Base-by-base conservation (phyloP, 2,329 filamentous ascomycete genomes). In the Fusarium anthophilum region DNA sequence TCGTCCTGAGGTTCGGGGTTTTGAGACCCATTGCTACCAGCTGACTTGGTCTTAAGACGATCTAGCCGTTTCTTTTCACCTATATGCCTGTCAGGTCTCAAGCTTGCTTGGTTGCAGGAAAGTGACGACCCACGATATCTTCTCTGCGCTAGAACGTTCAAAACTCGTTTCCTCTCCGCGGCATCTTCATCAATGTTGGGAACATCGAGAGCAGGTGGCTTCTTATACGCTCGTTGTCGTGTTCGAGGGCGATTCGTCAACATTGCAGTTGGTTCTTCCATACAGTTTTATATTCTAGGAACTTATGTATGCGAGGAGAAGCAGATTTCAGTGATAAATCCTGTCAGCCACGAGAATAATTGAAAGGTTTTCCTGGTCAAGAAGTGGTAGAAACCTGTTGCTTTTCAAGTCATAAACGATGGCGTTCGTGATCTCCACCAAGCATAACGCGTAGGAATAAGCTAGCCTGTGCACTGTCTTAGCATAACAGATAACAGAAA, bases 91-190 rank as follows among this genome's bases (percentile, higher is more conserved):
- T 79, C 11, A 76, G 56, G 39, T 45, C 11, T 17, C 28, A 24
- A 20, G 22, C 10, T 26, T 14, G 38, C 10, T 37, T 8, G 3
- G 4, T 14, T 22, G 20, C 14, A 24, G 15, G 10, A 32, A 11
- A 11, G 8, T 6, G 24, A 22, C 24, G 18, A 67, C 78, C 76
- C 73, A 87, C 87, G 81, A 63, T 89, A 90, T 81, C 87, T 82
- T 51, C 88, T 83, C 69, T 89, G 87, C 2, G 88, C 87, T 41
- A 90, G 78, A 15, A 89, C 85, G 62, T 89, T 89, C 28, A 89
- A 71, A 2, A 88, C 82, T 17, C 87, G 82, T 77, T 89, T 90
- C 28, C 88, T 82, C 78, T 89, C 87, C 6, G 83, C 81, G 3
- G 87, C 85, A 79, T 89, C 83, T 28, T 88, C 81, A 10, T 87